Evolutionary conservation across 805 yeast genomes (phyloP).

Genomic region (Yarrowia osloensis): DNA sequence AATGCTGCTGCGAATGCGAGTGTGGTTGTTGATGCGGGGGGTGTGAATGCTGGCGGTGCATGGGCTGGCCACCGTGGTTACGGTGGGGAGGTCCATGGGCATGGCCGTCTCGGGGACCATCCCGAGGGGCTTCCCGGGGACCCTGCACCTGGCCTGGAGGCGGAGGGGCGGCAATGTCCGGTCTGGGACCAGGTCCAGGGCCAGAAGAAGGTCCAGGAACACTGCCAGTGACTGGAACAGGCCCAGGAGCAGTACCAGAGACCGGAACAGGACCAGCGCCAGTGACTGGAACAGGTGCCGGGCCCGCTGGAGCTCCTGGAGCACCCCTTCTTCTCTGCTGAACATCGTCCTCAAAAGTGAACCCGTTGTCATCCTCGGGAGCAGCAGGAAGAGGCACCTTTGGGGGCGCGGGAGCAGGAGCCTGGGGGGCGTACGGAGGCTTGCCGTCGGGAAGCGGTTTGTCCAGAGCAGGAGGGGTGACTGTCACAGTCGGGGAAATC

Average conservation of each 20-base stretch:
- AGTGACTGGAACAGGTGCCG: not conserved
- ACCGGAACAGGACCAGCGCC: not conserved
- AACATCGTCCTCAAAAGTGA: not conserved
- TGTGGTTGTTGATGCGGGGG: slow-evolving; percentile 1
- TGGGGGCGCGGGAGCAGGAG: not conserved
- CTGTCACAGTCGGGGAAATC: not conserved
- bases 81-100: not conserved
- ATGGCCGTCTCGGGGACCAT: not conserved
- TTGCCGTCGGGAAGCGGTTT: not conserved
- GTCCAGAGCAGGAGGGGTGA: not conserved
- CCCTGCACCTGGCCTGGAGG: not conserved
- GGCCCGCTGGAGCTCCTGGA: not conserved
- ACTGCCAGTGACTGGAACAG: not conserved
- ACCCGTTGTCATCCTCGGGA: slow-evolving; percentile 1
- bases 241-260: not conserved
- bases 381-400: not conserved
- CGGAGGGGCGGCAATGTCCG: not conserved
- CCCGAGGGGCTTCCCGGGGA: not conserved
- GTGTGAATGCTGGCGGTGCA: slow-evolving; percentile 8
- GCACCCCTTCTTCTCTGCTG: not conserved
- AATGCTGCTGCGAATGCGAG: not conserved
- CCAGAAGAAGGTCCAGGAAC: not conserved
- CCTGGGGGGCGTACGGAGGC: slow-evolving; percentile 2
- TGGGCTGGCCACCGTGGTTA: not conserved
- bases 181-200: not conserved